Conservation (phyloP, 2,329 filamentous ascomycete species). For the Xylaria sp. region DNA sequence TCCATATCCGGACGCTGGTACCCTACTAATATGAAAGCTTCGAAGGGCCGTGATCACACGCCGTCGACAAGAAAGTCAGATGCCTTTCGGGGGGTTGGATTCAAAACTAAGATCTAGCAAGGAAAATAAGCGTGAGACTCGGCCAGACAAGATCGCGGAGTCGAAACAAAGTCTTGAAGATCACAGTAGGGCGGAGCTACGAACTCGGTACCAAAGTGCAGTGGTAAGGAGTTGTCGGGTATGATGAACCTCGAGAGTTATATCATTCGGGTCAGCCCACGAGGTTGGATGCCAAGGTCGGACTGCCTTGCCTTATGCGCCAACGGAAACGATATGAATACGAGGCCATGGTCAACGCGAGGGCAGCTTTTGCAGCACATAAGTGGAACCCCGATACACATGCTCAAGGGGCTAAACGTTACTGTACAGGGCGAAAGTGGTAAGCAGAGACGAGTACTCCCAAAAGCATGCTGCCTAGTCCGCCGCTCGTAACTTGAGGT, state of each 20-base stretch:
- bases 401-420: slow-evolving; percentile 5
- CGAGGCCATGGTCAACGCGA: slow-evolving; percentile 11
- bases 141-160: background rate
- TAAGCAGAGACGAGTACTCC: slow-evolving; percentile 26
- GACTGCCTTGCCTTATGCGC: slow-evolving; percentile 16
- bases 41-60: slow-evolving; percentile 4
- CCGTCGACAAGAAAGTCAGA: slow-evolving; percentile 5
- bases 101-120: slow-evolving; percentile 1
- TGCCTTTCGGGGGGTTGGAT: background rate
- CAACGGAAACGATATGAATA: slow-evolving; percentile 12
- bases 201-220: slow-evolving; percentile 20
- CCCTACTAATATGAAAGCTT: slow-evolving; percentile 2
- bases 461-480: slow-evolving; percentile 7
- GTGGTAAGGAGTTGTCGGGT: slow-evolving; percentile 13
- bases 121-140: background rate
- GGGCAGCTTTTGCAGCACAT: slow-evolving; percentile 9
- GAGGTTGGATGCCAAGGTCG: slow-evolving; percentile 10
- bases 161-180: slow-evolving; percentile 14
- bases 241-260: slow-evolving; percentile 11
- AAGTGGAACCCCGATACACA: slow-evolving; percentile 11
- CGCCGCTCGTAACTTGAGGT: slow-evolving; percentile 14
- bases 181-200: slow-evolving; percentile 19
- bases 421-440: slow-evolving; percentile 25
- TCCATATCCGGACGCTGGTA: slow-evolving; percentile 27
- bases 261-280: slow-evolving; percentile 16